Conservation (phyloP, 176 grass and related monocot species). For the Tillandsia fasciculata region DNA sequence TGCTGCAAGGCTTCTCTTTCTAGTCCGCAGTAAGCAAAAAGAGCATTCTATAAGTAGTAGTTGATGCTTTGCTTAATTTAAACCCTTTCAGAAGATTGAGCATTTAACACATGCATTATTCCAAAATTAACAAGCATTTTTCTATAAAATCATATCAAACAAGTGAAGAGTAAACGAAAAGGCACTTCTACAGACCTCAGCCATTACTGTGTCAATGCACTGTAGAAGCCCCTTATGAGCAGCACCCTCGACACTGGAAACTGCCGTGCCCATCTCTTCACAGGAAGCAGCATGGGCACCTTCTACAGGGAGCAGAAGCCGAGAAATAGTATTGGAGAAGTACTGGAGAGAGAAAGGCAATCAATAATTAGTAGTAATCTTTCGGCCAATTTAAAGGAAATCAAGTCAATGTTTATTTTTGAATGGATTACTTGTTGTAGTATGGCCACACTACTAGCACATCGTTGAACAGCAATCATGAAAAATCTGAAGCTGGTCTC, state of each 20-base stretch:
- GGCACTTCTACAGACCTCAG: constrained; percentile 43
- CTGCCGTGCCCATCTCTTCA: constrained; percentile 94
- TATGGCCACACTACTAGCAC: constrained; percentile 83
- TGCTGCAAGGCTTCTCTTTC: background rate
- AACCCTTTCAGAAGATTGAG: background rate
- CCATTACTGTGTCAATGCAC: constrained; percentile 96
- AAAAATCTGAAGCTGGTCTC: constrained; percentile 94
- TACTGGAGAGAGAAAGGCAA: constrained; percentile 41
- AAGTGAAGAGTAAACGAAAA: background rate
- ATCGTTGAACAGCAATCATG: constrained; percentile 95
- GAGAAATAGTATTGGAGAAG: constrained; percentile 95
- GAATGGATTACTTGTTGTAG: constrained; percentile 85
- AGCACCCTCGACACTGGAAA: constrained; percentile 88
- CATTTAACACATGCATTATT: constrained; percentile 1
- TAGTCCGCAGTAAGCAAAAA: background rate
- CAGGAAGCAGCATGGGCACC: constrained; percentile 73
- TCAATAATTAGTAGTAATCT: background rate
- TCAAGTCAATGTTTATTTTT: background rate
- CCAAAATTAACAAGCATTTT: background rate
- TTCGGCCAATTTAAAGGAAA: background rate
- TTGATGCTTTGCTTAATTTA: too few species aligned
- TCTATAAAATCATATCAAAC: background rate
- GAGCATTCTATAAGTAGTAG: too few species aligned
- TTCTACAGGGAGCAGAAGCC: constrained; percentile 77
- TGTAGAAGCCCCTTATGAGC: constrained; percentile 88